These are phyloP conservation scores for Triticum turgidum DNA, from an alignment of 176 grass and related monocot species.

Conservation along the genomic window DNA sequence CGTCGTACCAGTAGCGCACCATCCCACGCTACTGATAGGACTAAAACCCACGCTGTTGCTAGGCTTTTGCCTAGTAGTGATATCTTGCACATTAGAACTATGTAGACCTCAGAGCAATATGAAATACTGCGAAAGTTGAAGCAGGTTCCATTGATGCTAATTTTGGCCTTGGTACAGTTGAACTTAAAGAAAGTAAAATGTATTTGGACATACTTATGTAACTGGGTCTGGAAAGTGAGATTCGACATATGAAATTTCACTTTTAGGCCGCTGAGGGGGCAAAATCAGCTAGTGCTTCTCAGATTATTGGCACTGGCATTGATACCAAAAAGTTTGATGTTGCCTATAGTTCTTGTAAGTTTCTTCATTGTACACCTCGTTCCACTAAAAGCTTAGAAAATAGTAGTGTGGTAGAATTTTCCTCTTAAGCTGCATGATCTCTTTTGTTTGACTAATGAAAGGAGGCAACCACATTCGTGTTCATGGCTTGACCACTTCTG, in stretches of 20 bases:
- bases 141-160: slow-evolving; percentile 69
- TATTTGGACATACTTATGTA: neutral
- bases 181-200: slow-evolving; percentile 68
- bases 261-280: slow-evolving; percentile 80
- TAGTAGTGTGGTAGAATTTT: neutral
- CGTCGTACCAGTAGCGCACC: no score
- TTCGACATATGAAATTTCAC: neutral
- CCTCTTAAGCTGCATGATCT: neutral
- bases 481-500: no score
- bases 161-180: slow-evolving; percentile 91
- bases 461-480: neutral
- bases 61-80: no score
- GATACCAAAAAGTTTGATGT: slow-evolving; percentile 84
- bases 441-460: neutral
- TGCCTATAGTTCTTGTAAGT: slow-evolving; percentile 18
- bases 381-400: neutral
- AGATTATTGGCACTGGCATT: slow-evolving; percentile 83
- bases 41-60: no score
- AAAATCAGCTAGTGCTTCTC: slow-evolving; percentile 78
- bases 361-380: neutral
- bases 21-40: no score
- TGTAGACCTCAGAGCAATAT: no score
- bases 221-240: neutral
- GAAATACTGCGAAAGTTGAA: slow-evolving; percentile 27
- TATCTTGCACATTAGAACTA: no score